phyloP scores from a whole-genome alignment of 306 rosid genomes.

The Casuarina cunninghamiana region DNA sequence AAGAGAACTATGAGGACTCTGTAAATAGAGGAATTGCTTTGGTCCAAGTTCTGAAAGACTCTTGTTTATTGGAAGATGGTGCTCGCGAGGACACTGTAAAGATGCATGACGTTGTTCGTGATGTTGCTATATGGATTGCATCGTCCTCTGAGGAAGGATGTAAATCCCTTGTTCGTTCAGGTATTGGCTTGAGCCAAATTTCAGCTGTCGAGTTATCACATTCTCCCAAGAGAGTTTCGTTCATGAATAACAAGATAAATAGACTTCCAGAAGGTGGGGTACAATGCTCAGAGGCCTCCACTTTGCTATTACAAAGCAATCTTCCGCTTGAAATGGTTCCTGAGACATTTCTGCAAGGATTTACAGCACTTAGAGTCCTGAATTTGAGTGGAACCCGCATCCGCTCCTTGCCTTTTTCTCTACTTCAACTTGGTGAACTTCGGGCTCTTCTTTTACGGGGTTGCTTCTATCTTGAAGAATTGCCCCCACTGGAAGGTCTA shows the following conservation, averaged over 20 bases:
- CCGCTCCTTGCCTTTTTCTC: conserved; percentile 20
- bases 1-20: conserved; percentile 22
- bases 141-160: not conserved
- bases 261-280: conserved; percentile 2
- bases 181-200: not conserved
- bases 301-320: conserved; percentile 20
- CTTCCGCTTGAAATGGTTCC: conserved; percentile 5
- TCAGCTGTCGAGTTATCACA: not conserved
- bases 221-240: conserved; percentile 12
- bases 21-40: conserved; percentile 23
- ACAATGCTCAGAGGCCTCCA: not conserved
- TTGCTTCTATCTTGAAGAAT: conserved; percentile 4
- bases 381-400: conserved; percentile 18
- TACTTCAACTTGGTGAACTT: conserved; percentile 21
- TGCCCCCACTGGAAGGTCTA: conserved; percentile 21
- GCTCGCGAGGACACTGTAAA: not conserved
- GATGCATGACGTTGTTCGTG: not conserved
- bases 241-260: conserved; percentile 8
- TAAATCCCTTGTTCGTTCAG: conserved; percentile 2
- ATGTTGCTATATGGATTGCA: not conserved
- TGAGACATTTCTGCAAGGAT: conserved; percentile 4
- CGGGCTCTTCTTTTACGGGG: conserved; percentile 25
- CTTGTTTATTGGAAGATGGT: conserved; percentile 6
- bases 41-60: conserved; percentile 26
- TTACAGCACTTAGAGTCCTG: conserved; percentile 12